Evolutionary conservation across 2,329 filamentous ascomycete genomes (phyloP).

Genomic region (Penicillium psychrosexuale): DNA sequence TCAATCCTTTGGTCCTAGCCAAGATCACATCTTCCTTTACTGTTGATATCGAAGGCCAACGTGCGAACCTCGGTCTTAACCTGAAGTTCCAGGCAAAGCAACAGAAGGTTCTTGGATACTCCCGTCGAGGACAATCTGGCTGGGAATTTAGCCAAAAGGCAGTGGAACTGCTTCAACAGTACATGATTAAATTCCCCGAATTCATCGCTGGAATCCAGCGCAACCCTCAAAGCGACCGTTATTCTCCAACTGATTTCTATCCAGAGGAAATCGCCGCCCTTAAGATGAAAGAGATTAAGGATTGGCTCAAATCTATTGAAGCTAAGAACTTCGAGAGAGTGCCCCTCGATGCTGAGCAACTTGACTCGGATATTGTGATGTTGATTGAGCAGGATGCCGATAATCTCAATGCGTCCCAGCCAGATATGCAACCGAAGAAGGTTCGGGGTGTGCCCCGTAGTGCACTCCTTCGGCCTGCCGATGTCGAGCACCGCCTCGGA

Average conservation of each 20-base stretch:
- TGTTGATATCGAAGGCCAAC: constrained; percentile 74
- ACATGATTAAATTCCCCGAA: constrained; percentile 92
- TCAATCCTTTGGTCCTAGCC: constrained; percentile 85
- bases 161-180: constrained; percentile 73
- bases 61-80: constrained; percentile 88
- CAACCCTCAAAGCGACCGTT: constrained; percentile 81
- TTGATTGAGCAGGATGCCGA: constrained; percentile 76
- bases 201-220: constrained; percentile 86
- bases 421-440: constrained; percentile 61
- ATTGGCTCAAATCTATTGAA: constrained; percentile 89
- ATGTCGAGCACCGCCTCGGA: constrained; percentile 88
- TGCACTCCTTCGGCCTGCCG: constrained; percentile 85
- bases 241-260: constrained; percentile 83
- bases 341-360: constrained; percentile 92
- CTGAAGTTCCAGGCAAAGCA: constrained; percentile 96
- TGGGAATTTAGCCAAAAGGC: constrained; percentile 95
- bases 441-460: constrained; percentile 79
- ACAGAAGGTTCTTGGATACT: constrained; percentile 93
- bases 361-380: constrained; percentile 86
- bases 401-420: constrained; percentile 51
- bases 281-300: constrained; percentile 88
- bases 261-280: constrained; percentile 66
- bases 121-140: constrained; percentile 75
- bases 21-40: constrained; percentile 95
- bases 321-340: constrained; percentile 91